A percentile compares a stretch with the other conserved stretches of the same genome.
phyloP scores from a whole-genome alignment of 371 early-diverging fungal genomes.

The Dinochytrium kinnereticum region DNA sequence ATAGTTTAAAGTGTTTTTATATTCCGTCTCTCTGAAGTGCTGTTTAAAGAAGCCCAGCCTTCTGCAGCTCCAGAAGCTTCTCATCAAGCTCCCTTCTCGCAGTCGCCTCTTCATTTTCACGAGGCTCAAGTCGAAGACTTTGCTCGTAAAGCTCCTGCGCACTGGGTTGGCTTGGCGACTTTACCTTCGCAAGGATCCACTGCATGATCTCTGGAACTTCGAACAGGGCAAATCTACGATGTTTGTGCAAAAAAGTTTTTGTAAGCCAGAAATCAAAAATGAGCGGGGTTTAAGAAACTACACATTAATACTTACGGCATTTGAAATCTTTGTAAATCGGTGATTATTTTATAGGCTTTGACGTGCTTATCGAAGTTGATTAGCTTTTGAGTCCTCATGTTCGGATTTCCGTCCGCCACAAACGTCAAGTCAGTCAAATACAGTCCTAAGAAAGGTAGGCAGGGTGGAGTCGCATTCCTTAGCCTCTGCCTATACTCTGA shows the following conservation, averaged over 20 bases:
- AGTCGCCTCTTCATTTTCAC: slow-evolving; percentile 10
- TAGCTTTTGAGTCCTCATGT: slow-evolving; percentile 49
- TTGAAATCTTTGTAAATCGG: slow-evolving; percentile 82
- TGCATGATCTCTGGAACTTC: slow-evolving; percentile 10
- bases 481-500: slow-evolving; percentile 74
- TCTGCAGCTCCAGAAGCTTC: background rate
- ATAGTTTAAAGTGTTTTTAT: background rate
- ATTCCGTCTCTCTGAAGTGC: background rate
- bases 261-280: too few species aligned
- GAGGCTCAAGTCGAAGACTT: slow-evolving; percentile 7
- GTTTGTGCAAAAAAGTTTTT: too few species aligned
- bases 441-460: slow-evolving; percentile 7
- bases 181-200: background rate
- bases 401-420: slow-evolving; percentile 16
- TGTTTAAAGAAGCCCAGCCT: slow-evolving; percentile 7
- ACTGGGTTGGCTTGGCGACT: background rate
- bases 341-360: slow-evolving; percentile 67
- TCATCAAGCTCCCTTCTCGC: slow-evolving; percentile 3
- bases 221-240: slow-evolving; percentile 9
- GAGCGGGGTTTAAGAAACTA: too few species aligned
- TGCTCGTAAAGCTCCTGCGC: slow-evolving; percentile 1
- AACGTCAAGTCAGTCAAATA: slow-evolving; percentile 18
- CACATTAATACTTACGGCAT: slow-evolving; percentile 62
- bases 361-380: slow-evolving; percentile 86
- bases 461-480: slow-evolving; percentile 68